A percentile compares a stretch with the other conserved stretches of the same genome.
phyloP scores from a whole-genome alignment of 768 basidiomycete species.

The Omphalotus guepiniiformis region DNA sequence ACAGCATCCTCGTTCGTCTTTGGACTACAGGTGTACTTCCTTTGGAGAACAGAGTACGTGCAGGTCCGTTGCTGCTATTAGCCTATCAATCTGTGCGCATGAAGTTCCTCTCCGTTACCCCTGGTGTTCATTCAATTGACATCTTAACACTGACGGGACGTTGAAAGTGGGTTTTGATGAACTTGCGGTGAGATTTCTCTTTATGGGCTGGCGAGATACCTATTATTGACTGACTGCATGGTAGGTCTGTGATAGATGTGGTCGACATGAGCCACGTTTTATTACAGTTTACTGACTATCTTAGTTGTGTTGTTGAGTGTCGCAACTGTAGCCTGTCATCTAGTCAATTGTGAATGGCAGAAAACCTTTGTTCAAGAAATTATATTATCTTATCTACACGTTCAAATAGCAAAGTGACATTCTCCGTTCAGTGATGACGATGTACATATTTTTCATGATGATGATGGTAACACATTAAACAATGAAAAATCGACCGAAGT shows the following conservation, averaged over 20 bases:
- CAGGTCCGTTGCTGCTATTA: conserved; percentile 80
- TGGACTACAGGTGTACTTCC: conserved; percentile 59
- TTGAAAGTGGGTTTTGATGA: conserved; percentile 70
- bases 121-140: conserved; percentile 77
- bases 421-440: no score
- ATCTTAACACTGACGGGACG: conserved; percentile 65
- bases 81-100: conserved; percentile 86
- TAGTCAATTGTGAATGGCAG: no score
- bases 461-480: no score
- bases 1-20: conserved; percentile 1
- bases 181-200: conserved; percentile 53
- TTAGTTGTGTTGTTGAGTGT: no score
- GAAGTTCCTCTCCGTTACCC: conserved; percentile 75
- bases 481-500: no score
- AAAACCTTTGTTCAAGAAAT: no score
- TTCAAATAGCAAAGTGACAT: no score
- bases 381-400: no score
- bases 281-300: no score
- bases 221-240: conserved; percentile 9
- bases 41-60: conserved; percentile 70
- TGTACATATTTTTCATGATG: no score
- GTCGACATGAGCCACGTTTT: conserved; percentile 38
- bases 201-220: not conserved
- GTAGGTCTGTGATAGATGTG: conserved; percentile 75
- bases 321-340: no score